A percentile compares a stretch with the other conserved stretches of the same genome.
These are phyloP conservation scores for Cucurbita pepo DNA, from an alignment of 306 rosid genomes.

Conservation along the genomic window DNA sequence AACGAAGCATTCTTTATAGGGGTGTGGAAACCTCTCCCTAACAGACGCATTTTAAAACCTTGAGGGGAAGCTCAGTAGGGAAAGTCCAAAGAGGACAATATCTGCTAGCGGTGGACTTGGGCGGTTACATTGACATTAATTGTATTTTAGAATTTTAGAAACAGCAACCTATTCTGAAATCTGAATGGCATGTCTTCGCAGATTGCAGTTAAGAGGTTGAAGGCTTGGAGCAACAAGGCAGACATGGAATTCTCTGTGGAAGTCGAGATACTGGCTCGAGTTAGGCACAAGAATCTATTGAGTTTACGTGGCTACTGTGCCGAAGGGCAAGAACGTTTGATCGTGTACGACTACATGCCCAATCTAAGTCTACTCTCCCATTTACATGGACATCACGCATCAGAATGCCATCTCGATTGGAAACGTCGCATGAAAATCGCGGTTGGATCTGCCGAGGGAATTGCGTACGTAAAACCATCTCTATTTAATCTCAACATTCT, in stretches of 20 bases:
- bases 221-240: slow-evolving; percentile 89
- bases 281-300: slow-evolving; percentile 86
- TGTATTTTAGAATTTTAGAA: neutral
- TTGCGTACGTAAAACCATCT: slow-evolving; percentile 40
- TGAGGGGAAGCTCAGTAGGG: too few species aligned
- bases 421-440: slow-evolving; percentile 70
- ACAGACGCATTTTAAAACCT: too few species aligned
- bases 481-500: neutral
- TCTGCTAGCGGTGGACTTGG: too few species aligned
- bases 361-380: slow-evolving; percentile 88
- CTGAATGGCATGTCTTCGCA: slow-evolving; percentile 16
- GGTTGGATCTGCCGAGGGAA: slow-evolving; percentile 89
- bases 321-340: slow-evolving; percentile 93
- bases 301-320: slow-evolving; percentile 93
- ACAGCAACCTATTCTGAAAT: slow-evolving; percentile 6
- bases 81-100: too few species aligned
- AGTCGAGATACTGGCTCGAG: slow-evolving; percentile 94
- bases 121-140: neutral
- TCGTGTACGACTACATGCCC: slow-evolving; percentile 82
- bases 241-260: slow-evolving; percentile 90
- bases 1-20: too few species aligned
- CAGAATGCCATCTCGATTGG: slow-evolving; percentile 84
- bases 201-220: slow-evolving; percentile 95
- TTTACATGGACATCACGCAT: slow-evolving; percentile 88
- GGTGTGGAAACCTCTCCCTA: too few species aligned